Conservation (phyloP, 225 moss, liverwort and hornwort genomes). For the Polytrichum formosum region DNA sequence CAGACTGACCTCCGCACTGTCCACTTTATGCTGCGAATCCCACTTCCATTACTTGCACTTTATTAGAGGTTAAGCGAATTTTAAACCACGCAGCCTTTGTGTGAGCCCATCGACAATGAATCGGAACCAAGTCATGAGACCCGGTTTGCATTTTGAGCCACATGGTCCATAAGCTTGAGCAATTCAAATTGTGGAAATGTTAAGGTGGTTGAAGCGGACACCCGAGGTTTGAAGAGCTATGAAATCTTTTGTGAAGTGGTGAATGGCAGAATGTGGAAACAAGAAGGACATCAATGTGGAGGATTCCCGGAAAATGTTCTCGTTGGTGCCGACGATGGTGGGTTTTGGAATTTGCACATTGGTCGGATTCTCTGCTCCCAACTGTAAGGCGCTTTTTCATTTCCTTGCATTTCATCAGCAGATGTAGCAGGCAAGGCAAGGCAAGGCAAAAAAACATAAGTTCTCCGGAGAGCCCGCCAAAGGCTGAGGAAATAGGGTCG, state of each 20-base stretch:
- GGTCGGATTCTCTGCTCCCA: slow-evolving; percentile 25
- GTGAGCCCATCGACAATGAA: too few species aligned
- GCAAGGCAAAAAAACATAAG: neutral
- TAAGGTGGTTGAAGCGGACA: too few species aligned
- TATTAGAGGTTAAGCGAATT: too few species aligned
- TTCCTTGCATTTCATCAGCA: neutral
- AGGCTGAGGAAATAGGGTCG: neutral
- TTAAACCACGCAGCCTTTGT: too few species aligned
- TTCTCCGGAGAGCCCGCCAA: neutral
- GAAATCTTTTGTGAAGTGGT: slow-evolving; percentile 16
- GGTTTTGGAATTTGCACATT: slow-evolving; percentile 39
- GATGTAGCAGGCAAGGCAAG: neutral
- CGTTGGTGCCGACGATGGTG: slow-evolving; percentile 31
- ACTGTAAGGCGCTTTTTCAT: slow-evolving; percentile 16
- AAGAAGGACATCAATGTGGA: slow-evolving; percentile 14
- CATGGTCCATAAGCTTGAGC: too few species aligned
- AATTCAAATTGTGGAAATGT: too few species aligned
- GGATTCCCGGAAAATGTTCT: slow-evolving; percentile 8
- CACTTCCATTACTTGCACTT: too few species aligned
- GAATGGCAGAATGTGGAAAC: slow-evolving; percentile 19
- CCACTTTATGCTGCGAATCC: too few species aligned
- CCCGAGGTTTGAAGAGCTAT: neutral
- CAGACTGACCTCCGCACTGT: too few species aligned
- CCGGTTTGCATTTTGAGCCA: too few species aligned
- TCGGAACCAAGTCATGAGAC: too few species aligned